Evolutionary conservation across 192 early-diverging fungal genomes (phyloP), one percentile per base, ranked within the genome.

Genomic region (Coemansia sp.): DNA sequence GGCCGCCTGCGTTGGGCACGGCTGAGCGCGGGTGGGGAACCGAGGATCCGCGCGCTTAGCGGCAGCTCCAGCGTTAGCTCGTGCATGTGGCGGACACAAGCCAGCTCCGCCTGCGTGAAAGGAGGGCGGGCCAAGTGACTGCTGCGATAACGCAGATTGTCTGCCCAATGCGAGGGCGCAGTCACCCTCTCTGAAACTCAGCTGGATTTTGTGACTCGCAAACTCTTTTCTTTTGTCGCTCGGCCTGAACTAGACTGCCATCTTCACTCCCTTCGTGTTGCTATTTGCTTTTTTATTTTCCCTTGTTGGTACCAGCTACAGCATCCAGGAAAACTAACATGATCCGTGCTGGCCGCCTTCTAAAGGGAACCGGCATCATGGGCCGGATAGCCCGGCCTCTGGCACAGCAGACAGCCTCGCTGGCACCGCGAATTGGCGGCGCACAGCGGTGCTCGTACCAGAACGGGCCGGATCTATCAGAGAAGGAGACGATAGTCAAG

Each of bases 401-500:
- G 21, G 29, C 32, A 8, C 32, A n/a, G 27, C 13, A 5, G 33
- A 10, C 43, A 31, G 47, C 40, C 27, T 10, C 35, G 23, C 7
- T 14, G 22, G 35, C 15, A 18, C 32, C 3, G 42, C 32, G 27
- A 54, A 43, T 23, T 8, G 46, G 26, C 15, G 13, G 21, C 25
- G 23, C 31, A 18, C 63, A 62, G 21, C 43, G 23, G 40, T 59
- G 63, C 58, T 65, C 62, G 21, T 65, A 70, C 57, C 56, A 70
- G 36, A 33, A 13, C 37, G 51, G 60, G 0, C 68, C 69, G 0
- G 73, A 72, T 25, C 60, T 51, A 6, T 77, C 78, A 0, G 78
- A 80, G 58, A 80, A 92, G 83, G 90, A 91, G 70, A 92, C 90
- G 4, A 91, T 92, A 56, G 81, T 87, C 26, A 89, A 86, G 65